Evolutionary conservation across 192 early-diverging fungal genomes (phyloP), one percentile per base, ranked within the genome.

Genomic region (Coemansia sp.): DNA sequence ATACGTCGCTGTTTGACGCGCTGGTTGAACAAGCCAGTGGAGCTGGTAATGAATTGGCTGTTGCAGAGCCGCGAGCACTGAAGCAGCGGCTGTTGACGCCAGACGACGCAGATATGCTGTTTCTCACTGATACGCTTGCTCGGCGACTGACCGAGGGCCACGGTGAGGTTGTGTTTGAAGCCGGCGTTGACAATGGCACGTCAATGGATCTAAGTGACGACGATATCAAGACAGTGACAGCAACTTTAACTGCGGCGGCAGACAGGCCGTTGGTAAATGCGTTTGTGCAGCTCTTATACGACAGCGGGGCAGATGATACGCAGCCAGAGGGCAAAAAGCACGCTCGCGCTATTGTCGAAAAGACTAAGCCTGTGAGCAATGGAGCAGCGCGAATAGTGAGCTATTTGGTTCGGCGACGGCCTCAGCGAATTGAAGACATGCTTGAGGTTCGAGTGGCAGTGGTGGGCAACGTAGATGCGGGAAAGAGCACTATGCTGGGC

Each of bases 401-500:
- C 19, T 72, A 62, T 12, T 82, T 97, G 75, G 79, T 95, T 1
- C 85, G 95, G 27, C 85, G 84, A 54, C 69, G 77, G n/a, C 84
- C 89, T 7, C 81, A 80, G 22, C 82, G 86, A n/a, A 85, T 93
- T n/a, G 89, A 94, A 65, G 84, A 92, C 32, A 71, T 97, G 49
- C 71, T 89, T 20, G 95, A 97, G 73, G 78, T 95, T 56, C 86
- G 95, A 9, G 87, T 97, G 11, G 91, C 90, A 14, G 93, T 95
- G 26, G 92, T 88, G 24, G 94, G 94, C 64, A 97, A 97, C 77
- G 93, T 97, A 22, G 88, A 89, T 54, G 86, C 88, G 53, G 88
- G 88, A 38, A 96, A 95, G 84, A 91, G 89, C 43, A 97, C 95
- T 1, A 74, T 94, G 60, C 78, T 97, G 23, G 95, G 95, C 20